Base-by-base conservation (phyloP, 1,139 yeast genomes). In the Taphrina wiesneri region DNA sequence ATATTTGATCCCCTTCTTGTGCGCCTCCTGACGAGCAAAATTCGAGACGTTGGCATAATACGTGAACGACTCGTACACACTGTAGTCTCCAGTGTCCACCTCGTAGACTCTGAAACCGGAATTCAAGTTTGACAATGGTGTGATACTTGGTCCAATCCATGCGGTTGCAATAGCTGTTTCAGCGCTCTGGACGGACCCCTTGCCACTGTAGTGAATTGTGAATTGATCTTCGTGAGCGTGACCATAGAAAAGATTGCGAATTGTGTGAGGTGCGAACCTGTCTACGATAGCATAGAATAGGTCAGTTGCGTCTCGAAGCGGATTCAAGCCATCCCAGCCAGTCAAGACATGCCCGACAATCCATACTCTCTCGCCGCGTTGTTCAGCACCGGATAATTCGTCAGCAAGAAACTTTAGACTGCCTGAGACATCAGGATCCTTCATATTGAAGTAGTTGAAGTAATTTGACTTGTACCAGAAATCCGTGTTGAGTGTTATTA, bases 51-150 rank as follows among this genome's bases (percentile, higher is more conserved):
- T 76, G 32, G 85, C 78, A 75, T 79, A 86, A 75, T 80, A 85
- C 72, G 85, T 86, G 76, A 75, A 80, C 3, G 86, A 79, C 72
- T 87, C 84, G 79, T 85, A 79, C 68, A 87, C 79, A 69, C 83
- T 83, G 77, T 85, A 86, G 3, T 89, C 82, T 70, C 82, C 77
- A 26, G 83, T 78, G 74, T 87, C 90, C 54, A 87, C 87, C 72
- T 84, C 85, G 72, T 87, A 87, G 76, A 85, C 86, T 74, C 88
- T 81, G 88, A 89, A 87, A 30, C 86, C 81, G 17, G 91, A 91
- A 73, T 87, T 87, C 70, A 79, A 79, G 70, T 84, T 78, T 9
- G 79, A 76, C 70, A 80, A 78, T 9, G 91, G 90, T 15, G 91
- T 86, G 49, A 87, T 81, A 0, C 89, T 83, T 70, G 85, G 90